Evolutionary conservation across 208 protist species (phyloP), one percentile per base, ranked within the genome.

Genomic region (Wallacemonas rigidus): DNA sequence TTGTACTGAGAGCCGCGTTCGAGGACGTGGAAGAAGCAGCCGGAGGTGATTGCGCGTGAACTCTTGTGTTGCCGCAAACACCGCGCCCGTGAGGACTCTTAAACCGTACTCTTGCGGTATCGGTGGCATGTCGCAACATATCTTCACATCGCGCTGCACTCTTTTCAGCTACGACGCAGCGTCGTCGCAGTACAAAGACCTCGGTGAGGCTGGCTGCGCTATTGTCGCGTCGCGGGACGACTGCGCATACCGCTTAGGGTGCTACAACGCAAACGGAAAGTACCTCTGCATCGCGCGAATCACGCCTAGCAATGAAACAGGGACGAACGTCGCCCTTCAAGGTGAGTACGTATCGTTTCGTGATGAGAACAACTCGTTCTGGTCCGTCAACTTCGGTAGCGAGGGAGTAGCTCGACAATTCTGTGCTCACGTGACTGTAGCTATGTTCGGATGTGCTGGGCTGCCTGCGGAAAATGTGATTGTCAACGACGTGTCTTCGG

Each of bases 251-350:
- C 92, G 92, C 56, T 74, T 95, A 55, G 90, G 85, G 2, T 95
- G 90, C 64, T 95, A 92, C 71, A 82, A 86, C 48, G 80, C 88
- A 15, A 79, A 71, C 60, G 81, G 86, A 53, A 79, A 85, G 58
- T 95, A 92, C 75, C 68, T 91, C 15, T 95, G 90, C 75, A 91
- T 85, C 5, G 75, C 83, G 1, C 74, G 57, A 54, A 89, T 95
- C 36, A 81, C 70, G 17, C 64, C 80, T 3, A 95, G 76, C 69
- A 95, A 93, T 69, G 85, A 93, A 73, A 72, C 83, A 15, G 77
- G 90, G 9, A 77, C 80, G 4, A 79, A 81, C 61, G 75, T 95
- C 15, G 79, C 85, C 15, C 65, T 91, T 0, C 80, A 95, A 62
- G 72, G 65, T 7, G 64, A 69, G 6, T 93, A 92, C 67, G 76